A percentile compares a stretch with the other conserved stretches of the same genome.
Evolutionary conservation across 2,329 filamentous ascomycete species (phyloP).

Genomic region (Venturia carpophila): DNA sequence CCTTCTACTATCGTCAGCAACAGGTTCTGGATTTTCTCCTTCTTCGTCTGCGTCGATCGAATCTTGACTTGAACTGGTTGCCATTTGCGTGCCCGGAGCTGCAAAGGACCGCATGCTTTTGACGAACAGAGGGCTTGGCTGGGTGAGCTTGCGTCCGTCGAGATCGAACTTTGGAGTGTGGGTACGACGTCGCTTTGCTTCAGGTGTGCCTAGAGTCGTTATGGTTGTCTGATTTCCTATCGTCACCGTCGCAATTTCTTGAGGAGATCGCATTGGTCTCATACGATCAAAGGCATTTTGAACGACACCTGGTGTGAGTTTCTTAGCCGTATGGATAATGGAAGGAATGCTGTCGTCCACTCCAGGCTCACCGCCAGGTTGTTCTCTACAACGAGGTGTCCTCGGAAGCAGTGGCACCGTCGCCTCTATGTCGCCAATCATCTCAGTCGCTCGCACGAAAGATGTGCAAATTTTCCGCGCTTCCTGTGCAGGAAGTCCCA

Average conservation of each 20-base stretch:
- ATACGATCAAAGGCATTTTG: slow-evolving; percentile 58
- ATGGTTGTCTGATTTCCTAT: slow-evolving; percentile 61
- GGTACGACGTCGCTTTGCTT: slow-evolving; percentile 24
- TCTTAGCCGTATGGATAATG: slow-evolving; percentile 25
- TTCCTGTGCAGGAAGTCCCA: slow-evolving; percentile 22
- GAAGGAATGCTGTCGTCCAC: slow-evolving; percentile 27
- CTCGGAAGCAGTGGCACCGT: neutral
- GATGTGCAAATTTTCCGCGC: neutral
- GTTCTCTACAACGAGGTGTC: neutral
- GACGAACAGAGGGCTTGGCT: slow-evolving; percentile 33
- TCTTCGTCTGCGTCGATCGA: slow-evolving; percentile 31
- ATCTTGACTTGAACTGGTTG: slow-evolving; percentile 24
- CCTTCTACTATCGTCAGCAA: neutral
- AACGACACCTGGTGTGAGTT: slow-evolving; percentile 39
- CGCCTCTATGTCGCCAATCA: neutral
- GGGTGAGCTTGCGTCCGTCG: slow-evolving; percentile 26
- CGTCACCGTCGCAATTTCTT: slow-evolving; percentile 65
- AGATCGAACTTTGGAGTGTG: slow-evolving; percentile 30
- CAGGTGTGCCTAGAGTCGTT: slow-evolving; percentile 55
- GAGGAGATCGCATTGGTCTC: slow-evolving; percentile 53
- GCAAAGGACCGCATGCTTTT: slow-evolving; percentile 45
- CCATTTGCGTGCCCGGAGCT: slow-evolving; percentile 43
- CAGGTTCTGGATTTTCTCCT: slow-evolving; percentile 22
- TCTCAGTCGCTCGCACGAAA: slow-evolving; percentile 5
- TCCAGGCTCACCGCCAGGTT: slow-evolving; percentile 19